Percentiles rank a stretch among this genome's conserved stretches.
phyloP scores from a whole-genome alignment of 257 asterid species.

The Solanum pennellii region DNA sequence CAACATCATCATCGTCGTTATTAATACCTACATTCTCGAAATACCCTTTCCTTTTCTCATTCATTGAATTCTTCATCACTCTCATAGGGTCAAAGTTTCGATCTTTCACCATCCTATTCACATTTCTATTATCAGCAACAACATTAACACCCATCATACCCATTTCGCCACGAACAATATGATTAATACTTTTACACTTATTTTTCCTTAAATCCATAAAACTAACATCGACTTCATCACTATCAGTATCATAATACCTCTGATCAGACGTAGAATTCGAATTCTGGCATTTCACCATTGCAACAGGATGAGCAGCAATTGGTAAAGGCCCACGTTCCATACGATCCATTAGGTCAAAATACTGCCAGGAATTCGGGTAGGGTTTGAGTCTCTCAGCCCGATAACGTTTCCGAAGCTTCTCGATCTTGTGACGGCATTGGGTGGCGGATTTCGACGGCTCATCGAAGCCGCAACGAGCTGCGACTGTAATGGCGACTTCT shows the following conservation, averaged over 20 bases:
- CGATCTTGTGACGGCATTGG: slow-evolving; percentile 95
- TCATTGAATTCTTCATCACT: slow-evolving; percentile 17
- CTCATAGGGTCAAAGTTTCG: background rate
- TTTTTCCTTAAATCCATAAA: slow-evolving; percentile 19
- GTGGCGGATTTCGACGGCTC: slow-evolving; percentile 72
- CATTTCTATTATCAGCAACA: background rate
- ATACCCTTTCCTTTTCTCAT: slow-evolving; percentile 22
- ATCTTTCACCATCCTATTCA: slow-evolving; percentile 7
- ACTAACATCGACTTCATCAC: slow-evolving; percentile 30
- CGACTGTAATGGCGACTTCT: slow-evolving; percentile 59
- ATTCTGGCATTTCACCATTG: slow-evolving; percentile 24
- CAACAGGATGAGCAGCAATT: slow-evolving; percentile 41
- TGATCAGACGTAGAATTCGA: background rate
- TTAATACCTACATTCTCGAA: slow-evolving; percentile 20
- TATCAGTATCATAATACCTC: slow-evolving; percentile 16
- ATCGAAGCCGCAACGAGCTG: slow-evolving; percentile 72
- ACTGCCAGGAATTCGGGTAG: slow-evolving; percentile 69
- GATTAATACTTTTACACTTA: slow-evolving; percentile 46
- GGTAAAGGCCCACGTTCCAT: slow-evolving; percentile 89
- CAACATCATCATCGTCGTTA: slow-evolving; percentile 10
- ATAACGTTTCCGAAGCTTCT: slow-evolving; percentile 81
- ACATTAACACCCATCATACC: background rate
- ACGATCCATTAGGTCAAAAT: slow-evolving; percentile 67
- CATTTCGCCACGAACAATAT: slow-evolving; percentile 24
- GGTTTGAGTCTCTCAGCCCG: slow-evolving; percentile 64